Conservation (phyloP, 2,329 filamentous ascomycete genomes). For the Proliferodiscus dingleyae region DNA sequence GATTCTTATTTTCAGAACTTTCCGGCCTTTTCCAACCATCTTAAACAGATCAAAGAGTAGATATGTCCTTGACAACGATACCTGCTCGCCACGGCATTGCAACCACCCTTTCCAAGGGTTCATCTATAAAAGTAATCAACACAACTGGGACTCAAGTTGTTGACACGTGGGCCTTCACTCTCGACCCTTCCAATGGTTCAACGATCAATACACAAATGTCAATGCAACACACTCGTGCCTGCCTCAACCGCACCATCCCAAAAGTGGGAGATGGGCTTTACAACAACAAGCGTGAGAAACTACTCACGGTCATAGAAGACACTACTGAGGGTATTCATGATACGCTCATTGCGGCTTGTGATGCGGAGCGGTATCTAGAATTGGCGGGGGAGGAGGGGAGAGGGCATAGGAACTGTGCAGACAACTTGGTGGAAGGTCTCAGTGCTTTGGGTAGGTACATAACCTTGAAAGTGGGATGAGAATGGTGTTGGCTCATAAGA, state of each 20-base stretch:
- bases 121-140: constrained; percentile 18
- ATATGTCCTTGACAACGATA: constrained; percentile 9
- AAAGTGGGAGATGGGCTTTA: constrained; percentile 19
- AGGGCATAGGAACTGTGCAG: constrained; percentile 22
- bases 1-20: too few species aligned
- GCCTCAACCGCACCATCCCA: constrained; percentile 20
- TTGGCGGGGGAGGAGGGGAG: constrained; percentile 13
- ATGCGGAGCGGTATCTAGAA: constrained; percentile 21
- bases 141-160: constrained; percentile 18
- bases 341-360: constrained; percentile 25
- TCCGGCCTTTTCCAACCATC: too few species aligned
- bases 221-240: constrained; percentile 23
- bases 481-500: not conserved
- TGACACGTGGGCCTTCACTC: constrained; percentile 24
- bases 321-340: constrained; percentile 21
- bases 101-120: constrained; percentile 7
- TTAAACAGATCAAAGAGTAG: not conserved
- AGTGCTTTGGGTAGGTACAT: constrained; percentile 15
- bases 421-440: constrained; percentile 23
- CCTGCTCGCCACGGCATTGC: constrained; percentile 17
- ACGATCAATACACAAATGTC: constrained; percentile 18
- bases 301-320: constrained; percentile 21
- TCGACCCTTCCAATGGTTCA: not conserved
- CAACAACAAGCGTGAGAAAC: constrained; percentile 19
- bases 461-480: not conserved